Percentiles rank a stretch among this genome's conserved stretches.
Evolutionary conservation across 345 rosid species (phyloP).

Genomic region (Gossypium australe): DNA sequence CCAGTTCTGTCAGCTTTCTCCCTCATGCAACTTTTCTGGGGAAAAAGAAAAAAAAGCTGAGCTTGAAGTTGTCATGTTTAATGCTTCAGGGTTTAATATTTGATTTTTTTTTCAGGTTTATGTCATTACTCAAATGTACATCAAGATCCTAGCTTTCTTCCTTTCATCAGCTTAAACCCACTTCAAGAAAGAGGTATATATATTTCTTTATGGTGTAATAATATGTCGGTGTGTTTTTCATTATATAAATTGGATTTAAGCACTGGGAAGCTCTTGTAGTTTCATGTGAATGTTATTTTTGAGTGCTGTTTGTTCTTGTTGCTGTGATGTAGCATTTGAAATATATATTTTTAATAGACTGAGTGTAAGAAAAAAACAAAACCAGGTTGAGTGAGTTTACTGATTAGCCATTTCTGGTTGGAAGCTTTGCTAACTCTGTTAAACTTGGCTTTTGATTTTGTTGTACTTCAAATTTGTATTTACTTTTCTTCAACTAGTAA

Average conservation of each 20-base stretch:
- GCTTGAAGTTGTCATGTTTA: not conserved
- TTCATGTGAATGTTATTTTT: not conserved
- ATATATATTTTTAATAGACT: not conserved
- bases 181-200: conserved; percentile 11
- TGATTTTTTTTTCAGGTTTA: not conserved
- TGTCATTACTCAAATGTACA: not conserved
- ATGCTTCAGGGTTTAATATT: conserved; percentile 8
- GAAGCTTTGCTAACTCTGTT: not conserved
- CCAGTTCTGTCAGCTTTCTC: not conserved
- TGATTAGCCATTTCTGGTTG: not conserved
- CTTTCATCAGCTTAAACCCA: not conserved
- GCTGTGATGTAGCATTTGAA: not conserved
- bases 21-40: not conserved
- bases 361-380: not conserved
- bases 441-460: not conserved
- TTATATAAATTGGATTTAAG: not conserved
- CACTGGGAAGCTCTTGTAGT: not conserved
- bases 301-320: not conserved
- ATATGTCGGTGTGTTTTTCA: not conserved
- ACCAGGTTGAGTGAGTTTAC: not conserved
- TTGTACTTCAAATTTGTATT: not conserved
- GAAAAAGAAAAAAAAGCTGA: not conserved
- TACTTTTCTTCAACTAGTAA: not conserved
- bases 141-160: conserved; percentile 3
- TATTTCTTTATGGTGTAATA: too few species aligned